Evolutionary conservation across 2,329 filamentous ascomycete species (phyloP), one percentile per base, ranked within the genome.

Genomic region (Colletotrichum kahawae): DNA sequence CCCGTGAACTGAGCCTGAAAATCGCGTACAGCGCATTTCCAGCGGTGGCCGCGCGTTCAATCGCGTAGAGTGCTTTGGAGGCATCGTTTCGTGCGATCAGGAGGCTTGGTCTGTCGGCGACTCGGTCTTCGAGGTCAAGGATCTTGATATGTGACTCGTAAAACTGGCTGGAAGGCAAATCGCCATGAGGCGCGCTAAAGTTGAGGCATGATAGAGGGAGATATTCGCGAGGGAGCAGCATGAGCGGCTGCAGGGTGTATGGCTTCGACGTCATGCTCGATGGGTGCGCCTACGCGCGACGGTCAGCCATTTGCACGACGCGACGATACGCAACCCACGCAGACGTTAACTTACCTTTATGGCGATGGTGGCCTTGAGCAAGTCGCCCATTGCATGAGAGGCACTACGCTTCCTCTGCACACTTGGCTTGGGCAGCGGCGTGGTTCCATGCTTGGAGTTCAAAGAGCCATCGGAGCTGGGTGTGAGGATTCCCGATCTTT

Each of bases 1-100:
- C 88, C 93, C 93, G 95, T 24, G 86, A 83, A 3, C 91, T 93
- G 57, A 97, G 85, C 79, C 90, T 92, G 82, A 93, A 95, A 31
- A 95, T 81, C 13, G 91, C 90, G 81, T 94, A 96, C 5, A 93
- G 85, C 1, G 89, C 89, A n/a, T 56, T 31, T 16, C 48, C 56
- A 7, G 31, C 31, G 62, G 85, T 83, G 18, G 87, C 85, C 43
- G 94, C 91, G 29, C 91, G 88, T 84, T 96, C 94, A n/a, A 95
- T 84, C 14, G 89, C 92, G 80, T 91, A 93, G 0, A 90, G 77
- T 43, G 85, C 86, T 71, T 87, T 86, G 75, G 87, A 88, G 31
- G 87, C 85, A 57, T 93, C 90, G 59, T 90, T 87, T 73, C 90
- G 87, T 33, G 91, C 92, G 74, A 95, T 86, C 12, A 95, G 87